Conservation (phyloP, 495 filamentous ascomycete genomes). For the Podospora fimiseda region DNA sequence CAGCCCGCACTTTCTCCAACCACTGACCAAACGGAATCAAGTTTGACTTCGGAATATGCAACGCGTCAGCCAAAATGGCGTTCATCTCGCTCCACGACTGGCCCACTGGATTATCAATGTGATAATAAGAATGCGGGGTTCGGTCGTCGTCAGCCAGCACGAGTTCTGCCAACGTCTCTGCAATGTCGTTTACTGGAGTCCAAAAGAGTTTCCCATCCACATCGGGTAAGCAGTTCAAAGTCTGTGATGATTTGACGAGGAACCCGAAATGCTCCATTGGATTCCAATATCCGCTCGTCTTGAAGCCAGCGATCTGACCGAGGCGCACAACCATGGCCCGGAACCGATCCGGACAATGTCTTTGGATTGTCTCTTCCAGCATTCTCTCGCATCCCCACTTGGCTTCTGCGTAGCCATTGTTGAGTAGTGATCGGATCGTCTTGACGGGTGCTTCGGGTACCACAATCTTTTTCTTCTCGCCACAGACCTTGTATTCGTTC, state of each 20-base stretch:
- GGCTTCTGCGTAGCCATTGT: constrained; percentile 46
- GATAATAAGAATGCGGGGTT: constrained; percentile 40
- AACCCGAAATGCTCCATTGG: constrained; percentile 42
- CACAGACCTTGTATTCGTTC: constrained; percentile 24
- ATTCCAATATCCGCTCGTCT: constrained; percentile 48
- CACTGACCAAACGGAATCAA: constrained; percentile 44
- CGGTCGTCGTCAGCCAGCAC: constrained; percentile 15
- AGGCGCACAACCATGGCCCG: constrained; percentile 39
- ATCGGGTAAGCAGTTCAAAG: constrained; percentile 37
- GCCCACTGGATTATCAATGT: constrained; percentile 49
- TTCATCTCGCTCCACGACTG: constrained; percentile 45
- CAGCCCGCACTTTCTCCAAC: constrained; percentile 36
- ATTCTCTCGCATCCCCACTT: constrained; percentile 48
- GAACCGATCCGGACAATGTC: constrained; percentile 35
- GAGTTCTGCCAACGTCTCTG: constrained; percentile 35
- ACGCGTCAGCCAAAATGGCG: constrained; percentile 33
- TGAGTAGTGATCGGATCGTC: constrained; percentile 31
- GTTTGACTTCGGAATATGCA: constrained; percentile 31
- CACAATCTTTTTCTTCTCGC: constrained; percentile 9
- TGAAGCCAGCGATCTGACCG: constrained; percentile 48
- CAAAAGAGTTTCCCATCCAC: constrained; percentile 40
- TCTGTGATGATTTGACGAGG: constrained; percentile 48
- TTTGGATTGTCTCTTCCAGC: constrained; percentile 42
- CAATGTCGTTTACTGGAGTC: constrained; percentile 45
- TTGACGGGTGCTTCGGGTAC: constrained; percentile 33